Evolutionary conservation across 2,329 filamentous ascomycete genomes (phyloP), one percentile per base, ranked within the genome.

Genomic region (Neoascochyta sp.): DNA sequence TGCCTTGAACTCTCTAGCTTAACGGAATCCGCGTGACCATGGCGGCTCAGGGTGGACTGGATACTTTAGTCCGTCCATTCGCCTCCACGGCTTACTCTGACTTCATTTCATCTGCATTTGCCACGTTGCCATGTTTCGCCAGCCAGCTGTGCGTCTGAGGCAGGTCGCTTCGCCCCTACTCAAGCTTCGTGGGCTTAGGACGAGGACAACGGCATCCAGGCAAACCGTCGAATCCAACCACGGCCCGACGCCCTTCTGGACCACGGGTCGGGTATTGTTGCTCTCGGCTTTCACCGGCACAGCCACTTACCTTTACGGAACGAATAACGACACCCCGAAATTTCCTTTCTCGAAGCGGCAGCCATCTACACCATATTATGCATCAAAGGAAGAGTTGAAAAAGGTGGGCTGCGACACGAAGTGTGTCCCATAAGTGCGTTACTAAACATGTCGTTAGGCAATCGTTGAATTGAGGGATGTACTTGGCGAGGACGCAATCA

Each of bases 401-500:
- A 65, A 62, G 49, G 73, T 70, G 43, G 7, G 51, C 29, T 32
- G 9, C 8, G n/a, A n/a, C n/a, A n/a, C n/a, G n/a, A n/a, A n/a
- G n/a, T n/a, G n/a, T n/a, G n/a, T n/a, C n/a, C n/a, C n/a, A n/a
- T n/a, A 9, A 10, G 3, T 8, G 3, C 8, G 19, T 20, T 15
- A 29, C 35, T 48, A 5, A 52, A 9, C 8, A 13, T 12, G 3
- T n/a, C 5, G 11, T 7, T 33, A 77, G 71, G 76, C 76, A 5
- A 75, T 80, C 37, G 50, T 58, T 0, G 76, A 81, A 49, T 62
- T 83, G 10, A 66, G 69, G 30, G 34, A 41, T 19, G 39, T 46
- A 0, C 58, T 83, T 4, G 78, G 78, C 13, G 66, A 77, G 21
- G 78, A 81, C 29, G 60, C 70, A 2, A 74, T 86, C 27, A 80